Evolutionary conservation across 2,329 filamentous ascomycete genomes (phyloP), one percentile per base, ranked within the genome.

Genomic region (Colletotrichum musicola): DNA sequence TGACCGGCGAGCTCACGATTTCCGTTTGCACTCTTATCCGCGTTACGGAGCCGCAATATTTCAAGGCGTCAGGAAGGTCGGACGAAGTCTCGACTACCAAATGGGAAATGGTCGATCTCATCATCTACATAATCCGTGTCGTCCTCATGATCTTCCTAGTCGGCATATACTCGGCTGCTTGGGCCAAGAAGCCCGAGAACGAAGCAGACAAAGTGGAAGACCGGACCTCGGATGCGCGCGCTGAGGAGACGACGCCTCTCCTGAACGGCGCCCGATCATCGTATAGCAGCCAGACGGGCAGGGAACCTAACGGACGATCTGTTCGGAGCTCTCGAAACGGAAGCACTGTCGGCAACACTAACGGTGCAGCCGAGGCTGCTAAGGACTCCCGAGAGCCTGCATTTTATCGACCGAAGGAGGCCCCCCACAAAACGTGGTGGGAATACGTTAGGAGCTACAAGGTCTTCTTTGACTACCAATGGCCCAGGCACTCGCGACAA

Each of bases 381-480:
- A 83, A 83, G 70, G 91, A 93, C 66, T 87, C 89, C 59, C 63
- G 63, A 51, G 88, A 89, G 25, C 90, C 92, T 10, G 93, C 93
- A 6, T 98, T 97, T 85, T 97, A 97, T 78, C 92, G 95, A 73
- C 95, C 95, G 2, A 92, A 92, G 44, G 95, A 93, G 72, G 88
- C 94, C 9, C 95, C 94, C 3, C 92, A 93, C 73, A 94, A 93
- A 73, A 96, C 91, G 60, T 99, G 96, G 96, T 97, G 93, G 90
- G 95, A 98, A 77, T 99, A 99, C 78, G 84, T 98, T 69, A 90
- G 92, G 71, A 94, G 95, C 53, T 99, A 98, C 79, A 93, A 92
- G 13, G 85, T 98, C 59, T 97, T 99, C 81, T 97, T 98, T 78
- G 95, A 95, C 0, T 99, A 98, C 77, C 88, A 98, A 67, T 99